Percentiles rank a stretch among this genome's conserved stretches.
These are phyloP conservation scores for Cydonia oblonga DNA, from an alignment of 331 rosid genomes.

Conservation along the genomic window DNA sequence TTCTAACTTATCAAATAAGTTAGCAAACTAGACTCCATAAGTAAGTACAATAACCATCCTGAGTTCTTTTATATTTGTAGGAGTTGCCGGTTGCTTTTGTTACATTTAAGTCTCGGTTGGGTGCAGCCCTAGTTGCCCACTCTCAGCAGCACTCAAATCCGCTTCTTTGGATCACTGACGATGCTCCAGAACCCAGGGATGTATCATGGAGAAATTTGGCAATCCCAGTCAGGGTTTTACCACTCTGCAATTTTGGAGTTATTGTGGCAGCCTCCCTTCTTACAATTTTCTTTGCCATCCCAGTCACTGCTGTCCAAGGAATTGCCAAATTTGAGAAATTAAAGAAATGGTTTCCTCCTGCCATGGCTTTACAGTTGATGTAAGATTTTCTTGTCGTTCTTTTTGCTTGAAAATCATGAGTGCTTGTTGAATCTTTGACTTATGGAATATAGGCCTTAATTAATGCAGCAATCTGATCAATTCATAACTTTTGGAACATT, in stretches of 20 bases:
- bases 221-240: conserved; percentile 44
- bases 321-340: conserved; percentile 80
- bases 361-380: conserved; percentile 72
- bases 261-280: conserved; percentile 60
- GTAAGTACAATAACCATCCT: not conserved
- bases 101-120: conserved; percentile 66
- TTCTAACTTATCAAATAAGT: too few relatives aligned
- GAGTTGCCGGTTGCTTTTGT: conserved; percentile 79
- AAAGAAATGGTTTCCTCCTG: conserved; percentile 93
- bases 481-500: not conserved
- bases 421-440: not conserved
- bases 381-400: not conserved
- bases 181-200: conserved; percentile 86
- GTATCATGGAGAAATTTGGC: conserved; percentile 86
- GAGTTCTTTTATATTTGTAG: conserved; percentile 26
- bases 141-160: conserved; percentile 74
- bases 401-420: not conserved
- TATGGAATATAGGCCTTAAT: not conserved
- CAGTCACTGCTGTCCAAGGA: conserved; percentile 94
- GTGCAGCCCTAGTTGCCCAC: conserved; percentile 65
- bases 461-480: not conserved
- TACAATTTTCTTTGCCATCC: conserved; percentile 75
- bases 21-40: not conserved
- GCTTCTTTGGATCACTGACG: conserved; percentile 66
- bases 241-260: conserved; percentile 53